phyloP scores from a whole-genome alignment of 2,329 filamentous ascomycete genomes.

The Neonectria faginata region DNA sequence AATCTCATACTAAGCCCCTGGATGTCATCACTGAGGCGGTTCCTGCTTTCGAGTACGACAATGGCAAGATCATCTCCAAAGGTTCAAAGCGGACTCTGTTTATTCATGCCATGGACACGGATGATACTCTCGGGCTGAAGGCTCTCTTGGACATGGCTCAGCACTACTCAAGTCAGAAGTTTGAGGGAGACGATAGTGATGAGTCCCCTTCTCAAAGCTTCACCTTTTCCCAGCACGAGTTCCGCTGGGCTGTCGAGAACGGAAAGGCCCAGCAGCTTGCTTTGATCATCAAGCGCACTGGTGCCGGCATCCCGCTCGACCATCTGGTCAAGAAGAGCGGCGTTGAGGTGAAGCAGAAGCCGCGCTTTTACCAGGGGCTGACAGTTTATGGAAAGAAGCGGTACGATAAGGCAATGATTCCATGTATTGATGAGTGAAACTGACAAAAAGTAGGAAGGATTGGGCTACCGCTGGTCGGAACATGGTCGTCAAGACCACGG shows the following conservation, averaged over 20 bases:
- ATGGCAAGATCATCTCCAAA: constrained; percentile 41
- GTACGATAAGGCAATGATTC: constrained; percentile 43
- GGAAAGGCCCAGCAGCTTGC: constrained; percentile 69
- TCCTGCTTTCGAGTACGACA: constrained; percentile 49
- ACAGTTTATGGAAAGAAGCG: constrained; percentile 80
- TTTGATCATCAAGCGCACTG: constrained; percentile 73
- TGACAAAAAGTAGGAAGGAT: constrained; percentile 60
- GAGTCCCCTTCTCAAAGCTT: constrained; percentile 50
- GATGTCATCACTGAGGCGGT: constrained; percentile 59
- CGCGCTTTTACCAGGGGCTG: constrained; percentile 80
- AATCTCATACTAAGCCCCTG: constrained; percentile 70
- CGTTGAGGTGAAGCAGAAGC: constrained; percentile 71
- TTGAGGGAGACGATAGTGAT: constrained; percentile 49
- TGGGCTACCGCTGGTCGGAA: constrained; percentile 76
- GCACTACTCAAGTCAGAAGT: constrained; percentile 56
- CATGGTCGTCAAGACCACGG: constrained; percentile 53
- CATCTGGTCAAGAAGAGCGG: constrained; percentile 74
- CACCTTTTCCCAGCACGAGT: constrained; percentile 55
- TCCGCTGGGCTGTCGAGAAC: constrained; percentile 56
- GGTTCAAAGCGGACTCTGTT: constrained; percentile 48
- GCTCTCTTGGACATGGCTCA: constrained; percentile 68
- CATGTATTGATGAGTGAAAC: not conserved
- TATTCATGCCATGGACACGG: constrained; percentile 60
- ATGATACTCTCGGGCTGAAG: constrained; percentile 66
- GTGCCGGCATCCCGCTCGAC: constrained; percentile 76